phyloP scores from a whole-genome alignment of 768 basidiomycete species.

The Rhizopogon roseolus region DNA sequence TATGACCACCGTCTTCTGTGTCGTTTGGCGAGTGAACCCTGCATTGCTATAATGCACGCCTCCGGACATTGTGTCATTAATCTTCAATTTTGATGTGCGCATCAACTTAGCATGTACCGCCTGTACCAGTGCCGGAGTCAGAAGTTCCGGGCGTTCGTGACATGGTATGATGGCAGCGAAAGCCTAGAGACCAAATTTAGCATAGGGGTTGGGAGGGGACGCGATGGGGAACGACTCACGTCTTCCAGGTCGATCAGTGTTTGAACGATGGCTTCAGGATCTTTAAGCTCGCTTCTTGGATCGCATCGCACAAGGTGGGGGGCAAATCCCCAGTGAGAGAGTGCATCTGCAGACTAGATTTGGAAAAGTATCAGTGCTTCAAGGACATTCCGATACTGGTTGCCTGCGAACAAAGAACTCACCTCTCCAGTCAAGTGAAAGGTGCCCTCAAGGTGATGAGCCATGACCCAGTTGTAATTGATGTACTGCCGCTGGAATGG shows the following conservation, averaged over 20 bases:
- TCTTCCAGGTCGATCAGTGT: slow-evolving; percentile 21
- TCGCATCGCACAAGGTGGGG: slow-evolving; percentile 19
- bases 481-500: slow-evolving; percentile 21
- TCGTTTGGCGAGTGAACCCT: slow-evolving; percentile 21
- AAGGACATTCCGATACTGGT: neutral
- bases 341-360: slow-evolving; percentile 20
- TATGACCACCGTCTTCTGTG: slow-evolving; percentile 25
- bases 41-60: slow-evolving; percentile 25
- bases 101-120: slow-evolving; percentile 24
- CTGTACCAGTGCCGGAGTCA: slow-evolving; percentile 25
- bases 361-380: neutral
- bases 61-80: slow-evolving; percentile 10
- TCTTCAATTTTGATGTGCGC: slow-evolving; percentile 26
- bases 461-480: slow-evolving; percentile 26
- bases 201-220: neutral
- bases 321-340: slow-evolving; percentile 21
- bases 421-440: neutral
- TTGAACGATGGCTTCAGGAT: slow-evolving; percentile 16
- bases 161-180: slow-evolving; percentile 18
- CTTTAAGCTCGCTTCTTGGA: slow-evolving; percentile 18
- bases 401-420: neutral
- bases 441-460: slow-evolving; percentile 15
- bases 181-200: slow-evolving; percentile 12
- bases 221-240: slow-evolving; percentile 5
- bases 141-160: slow-evolving; percentile 17